These are phyloP conservation scores for Hymenoscyphus fraxineus DNA, from an alignment of 2,329 filamentous ascomycete genomes.

Conservation along the genomic window DNA sequence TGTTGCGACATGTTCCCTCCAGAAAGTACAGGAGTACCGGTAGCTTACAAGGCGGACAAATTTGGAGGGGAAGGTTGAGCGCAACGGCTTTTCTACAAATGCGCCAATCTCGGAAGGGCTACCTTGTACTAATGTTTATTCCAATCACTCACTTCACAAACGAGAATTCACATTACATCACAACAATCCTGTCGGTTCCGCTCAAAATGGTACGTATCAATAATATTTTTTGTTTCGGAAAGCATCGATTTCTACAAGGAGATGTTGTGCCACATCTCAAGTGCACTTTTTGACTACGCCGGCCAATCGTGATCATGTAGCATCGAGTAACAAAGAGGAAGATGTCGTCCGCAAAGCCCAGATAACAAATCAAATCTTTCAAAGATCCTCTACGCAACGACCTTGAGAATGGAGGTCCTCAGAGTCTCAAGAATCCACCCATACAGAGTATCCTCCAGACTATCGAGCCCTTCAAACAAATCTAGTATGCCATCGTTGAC, in stretches of 20 bases:
- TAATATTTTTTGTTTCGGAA: slow-evolving; percentile 9
- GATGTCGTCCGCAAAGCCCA: slow-evolving; percentile 29
- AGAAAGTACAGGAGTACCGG: neutral
- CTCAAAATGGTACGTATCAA: slow-evolving; percentile 5
- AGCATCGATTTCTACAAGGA: slow-evolving; percentile 33
- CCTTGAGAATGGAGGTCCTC: slow-evolving; percentile 39
- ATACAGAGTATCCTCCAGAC: slow-evolving; percentile 23
- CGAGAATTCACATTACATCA: neutral
- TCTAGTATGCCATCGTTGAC: slow-evolving; percentile 30
- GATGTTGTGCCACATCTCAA: slow-evolving; percentile 30
- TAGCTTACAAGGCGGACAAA: neutral
- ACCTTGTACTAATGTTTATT: neutral
- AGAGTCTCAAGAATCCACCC: slow-evolving; percentile 31
- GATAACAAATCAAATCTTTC: slow-evolving; percentile 42
- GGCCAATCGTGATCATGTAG: slow-evolving; percentile 34
- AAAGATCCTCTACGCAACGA: slow-evolving; percentile 41
- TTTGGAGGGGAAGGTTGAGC: neutral
- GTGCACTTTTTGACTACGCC: slow-evolving; percentile 36
- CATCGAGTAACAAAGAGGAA: slow-evolving; percentile 30
- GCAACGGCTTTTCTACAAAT: neutral
- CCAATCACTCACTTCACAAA: neutral
- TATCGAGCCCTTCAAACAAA: slow-evolving; percentile 25
- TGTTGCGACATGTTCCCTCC: slow-evolving; percentile 28
- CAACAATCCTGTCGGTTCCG: neutral
- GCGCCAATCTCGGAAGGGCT: neutral